Conservation (phyloP, 192 early-diverging fungal genomes). For the Coemansia sp. region DNA sequence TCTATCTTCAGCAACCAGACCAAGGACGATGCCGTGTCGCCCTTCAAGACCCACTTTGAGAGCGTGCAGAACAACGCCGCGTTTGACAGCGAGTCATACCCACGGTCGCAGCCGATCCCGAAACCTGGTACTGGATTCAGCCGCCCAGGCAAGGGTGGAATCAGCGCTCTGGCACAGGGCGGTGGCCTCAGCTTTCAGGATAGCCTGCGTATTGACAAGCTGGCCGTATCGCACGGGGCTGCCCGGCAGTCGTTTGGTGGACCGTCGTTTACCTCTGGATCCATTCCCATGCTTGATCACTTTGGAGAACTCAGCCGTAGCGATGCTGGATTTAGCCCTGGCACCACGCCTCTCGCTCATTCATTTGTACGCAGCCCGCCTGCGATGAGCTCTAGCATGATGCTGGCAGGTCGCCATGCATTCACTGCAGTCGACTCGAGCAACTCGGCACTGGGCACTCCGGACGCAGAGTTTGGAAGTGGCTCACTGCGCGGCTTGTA, state of each 20-base stretch:
- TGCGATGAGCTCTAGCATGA: conserved; percentile 20
- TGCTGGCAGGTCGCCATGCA: conserved; percentile 44
- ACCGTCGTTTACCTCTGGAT: conserved; percentile 50
- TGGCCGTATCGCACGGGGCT: conserved; percentile 44
- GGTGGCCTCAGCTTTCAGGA: conserved; percentile 51
- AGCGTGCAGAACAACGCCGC: conserved; percentile 11
- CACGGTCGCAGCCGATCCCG: conserved; percentile 54
- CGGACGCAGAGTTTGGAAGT: conserved; percentile 14
- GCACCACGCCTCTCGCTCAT: conserved; percentile 43
- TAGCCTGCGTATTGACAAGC: conserved; percentile 50
- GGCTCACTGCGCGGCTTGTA: conserved; percentile 18
- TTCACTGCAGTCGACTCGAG: conserved; percentile 39
- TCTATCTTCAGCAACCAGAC: conserved; percentile 24
- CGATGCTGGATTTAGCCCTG: conserved; percentile 23
- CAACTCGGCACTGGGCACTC: conserved; percentile 9
- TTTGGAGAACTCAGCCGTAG: conserved; percentile 27
- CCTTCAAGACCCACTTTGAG: conserved; percentile 29
- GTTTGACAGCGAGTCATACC: conserved; percentile 12
- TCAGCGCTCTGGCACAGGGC: conserved; percentile 14
- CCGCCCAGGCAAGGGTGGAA: conserved; percentile 25
- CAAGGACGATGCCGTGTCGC: conserved; percentile 28
- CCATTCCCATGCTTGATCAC: conserved; percentile 56
- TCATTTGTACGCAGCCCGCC: conserved; percentile 44
- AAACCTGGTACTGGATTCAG: conserved; percentile 24
- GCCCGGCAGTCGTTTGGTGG: conserved; percentile 45